Evolutionary conservation across 192 early-diverging fungal species (phyloP), one percentile per base, ranked within the genome.

Genomic region (Podila minutissima): DNA sequence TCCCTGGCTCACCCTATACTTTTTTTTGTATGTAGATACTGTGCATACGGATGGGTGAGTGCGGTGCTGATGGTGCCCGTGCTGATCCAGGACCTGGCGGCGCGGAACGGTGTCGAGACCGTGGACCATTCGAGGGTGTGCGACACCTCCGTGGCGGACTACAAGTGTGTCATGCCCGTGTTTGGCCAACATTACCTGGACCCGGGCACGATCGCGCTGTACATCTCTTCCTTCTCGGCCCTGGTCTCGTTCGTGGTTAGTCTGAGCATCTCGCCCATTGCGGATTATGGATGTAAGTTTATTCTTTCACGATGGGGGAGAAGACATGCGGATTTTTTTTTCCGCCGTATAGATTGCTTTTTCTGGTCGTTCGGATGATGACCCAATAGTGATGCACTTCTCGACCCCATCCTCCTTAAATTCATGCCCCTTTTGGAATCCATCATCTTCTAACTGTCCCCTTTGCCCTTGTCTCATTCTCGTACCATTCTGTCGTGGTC

Each of bases 201-300:
- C 58, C 77, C 77, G 1, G 77, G 77, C 10, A 70, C 77, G 15
- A 69, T 79, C 12, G 72, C 85, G 10, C 66, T 86, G 31, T 84
- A 83, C 62, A 64, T 85, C 0, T 74, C 77, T 0, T 71, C 75
- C 61, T 69, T 86, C 22, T 77, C 78, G 28, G 79, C 75, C 15
- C 41, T 84, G 11, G 46, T 86, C 11, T 82, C 83, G n/a, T 83
- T 84, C 24, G 28, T 86, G 20, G 60, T 84, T 1, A 84, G 72
- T 60, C 55, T 84, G 12, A 74, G 75, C 24, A 64, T 86, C 22
- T 81, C 83, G 5, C 69, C 85, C n/a, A 72, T 86, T 28, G 85
- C 85, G 24, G 85, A 84, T 67, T 74, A 83, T 62, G 79, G 74
- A 69, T 60, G 72, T 74, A 69, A 46, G 24, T 19, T 2, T 28